Base-by-base conservation (phyloP, 1,284 basidiomycete genomes). In the Phellinidium pouzarii region DNA sequence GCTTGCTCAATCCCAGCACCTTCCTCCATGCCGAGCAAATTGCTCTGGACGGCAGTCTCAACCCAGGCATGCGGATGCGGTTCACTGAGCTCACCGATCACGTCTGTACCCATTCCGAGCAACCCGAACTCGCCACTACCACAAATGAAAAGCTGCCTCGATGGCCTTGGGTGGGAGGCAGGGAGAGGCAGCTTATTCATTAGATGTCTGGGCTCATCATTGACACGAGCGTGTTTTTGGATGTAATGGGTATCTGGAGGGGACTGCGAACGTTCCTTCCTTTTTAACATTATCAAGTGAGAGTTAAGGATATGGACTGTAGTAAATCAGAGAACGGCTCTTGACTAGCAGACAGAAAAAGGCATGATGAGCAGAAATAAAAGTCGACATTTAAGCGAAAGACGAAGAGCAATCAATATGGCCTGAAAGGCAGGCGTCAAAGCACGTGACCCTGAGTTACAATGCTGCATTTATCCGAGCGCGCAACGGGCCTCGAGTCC, bases 101-200 rank as follows among this genome's bases (percentile, higher is more conserved):
- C 66, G 56, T 74, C 71, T 4, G 51, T 45, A 11, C 76, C 76
- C 7, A 74, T 60, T 11, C 76, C 76, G 47, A 76, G 68, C 58
- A 77, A 74, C 14, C 73, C 75, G 60, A 71, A 70, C 58, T 73
- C 73, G 23, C 75, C 76, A 38, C 56, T 58, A 2, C 76, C 76
- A 59, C 71, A 77, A 20, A 76, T 66, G 48, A 76, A 72, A 37
- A 74, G 60, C 11, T 65, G 63, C 27, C 64, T 60, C 19, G 59
- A 44, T 14, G 61, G 64, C 14, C 63, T 58, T 11, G 57, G 55
- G 34, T 62, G 59, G 37, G 48, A 48, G 19, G 57, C 48, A 31
- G 57, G 48, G 23, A 26, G 9, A 20, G 58, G 60, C 25, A 63
- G 29, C 2, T 50, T 45, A 52, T 63, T 63, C 49, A 63, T 52